A percentile compares a stretch with the other conserved stretches of the same genome.
Conservation (phyloP, 441 rosid genomes). For the Syzygium malaccense region DNA sequence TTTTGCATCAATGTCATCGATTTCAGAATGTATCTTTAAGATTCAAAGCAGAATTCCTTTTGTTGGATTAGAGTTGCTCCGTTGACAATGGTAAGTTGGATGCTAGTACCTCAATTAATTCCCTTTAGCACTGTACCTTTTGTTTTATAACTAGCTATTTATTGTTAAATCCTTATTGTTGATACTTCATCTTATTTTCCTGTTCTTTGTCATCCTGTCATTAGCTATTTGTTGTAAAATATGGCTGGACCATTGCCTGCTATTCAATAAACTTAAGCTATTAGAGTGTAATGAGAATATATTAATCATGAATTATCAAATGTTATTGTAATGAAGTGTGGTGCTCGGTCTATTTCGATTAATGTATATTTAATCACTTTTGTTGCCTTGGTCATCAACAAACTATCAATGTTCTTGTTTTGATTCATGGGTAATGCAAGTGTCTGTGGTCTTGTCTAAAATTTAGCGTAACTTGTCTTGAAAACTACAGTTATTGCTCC, state of each 20-base stretch:
- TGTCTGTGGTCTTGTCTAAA: constrained; percentile 1
- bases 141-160: not conserved
- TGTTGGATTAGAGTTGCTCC: not conserved
- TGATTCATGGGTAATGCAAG: not conserved
- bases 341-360: not conserved
- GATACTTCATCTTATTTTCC: not conserved
- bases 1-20: not conserved
- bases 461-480: not conserved
- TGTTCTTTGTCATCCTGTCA: not conserved
- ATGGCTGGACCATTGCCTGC: not conserved
- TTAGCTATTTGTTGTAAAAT: not conserved
- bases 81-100: not conserved
- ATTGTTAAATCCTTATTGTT: not conserved
- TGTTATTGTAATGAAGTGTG: not conserved
- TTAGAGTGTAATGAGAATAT: not conserved
- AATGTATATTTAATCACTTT: not conserved
- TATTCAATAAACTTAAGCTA: not conserved
- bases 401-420: not conserved
- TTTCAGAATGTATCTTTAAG: not conserved
- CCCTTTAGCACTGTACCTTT: not conserved
- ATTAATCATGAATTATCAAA: not conserved
- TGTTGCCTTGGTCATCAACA: not conserved
- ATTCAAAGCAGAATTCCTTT: not conserved
- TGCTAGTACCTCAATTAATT: not conserved
- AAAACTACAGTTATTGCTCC: constrained; percentile 75